Conservation (phyloP, 371 early-diverging fungal genomes). For the Blyttiomyces sp. region DNA sequence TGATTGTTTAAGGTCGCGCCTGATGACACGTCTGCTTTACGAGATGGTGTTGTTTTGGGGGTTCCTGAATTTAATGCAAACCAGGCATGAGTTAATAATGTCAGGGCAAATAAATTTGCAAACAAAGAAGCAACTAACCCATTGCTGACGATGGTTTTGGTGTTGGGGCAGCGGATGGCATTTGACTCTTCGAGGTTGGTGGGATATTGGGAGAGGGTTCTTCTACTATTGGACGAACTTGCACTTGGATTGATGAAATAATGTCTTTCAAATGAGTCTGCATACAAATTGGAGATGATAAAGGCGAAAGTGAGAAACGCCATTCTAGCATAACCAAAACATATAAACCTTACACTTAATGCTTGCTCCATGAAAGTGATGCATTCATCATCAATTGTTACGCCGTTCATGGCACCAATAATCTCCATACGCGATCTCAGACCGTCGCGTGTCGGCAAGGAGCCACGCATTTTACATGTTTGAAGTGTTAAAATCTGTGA, state of each 20-base stretch:
- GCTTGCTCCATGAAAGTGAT: conserved; percentile 24
- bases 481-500: conserved; percentile 6
- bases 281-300: not conserved
- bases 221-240: conserved; percentile 9
- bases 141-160: not conserved
- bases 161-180: not conserved
- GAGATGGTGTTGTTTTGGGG: too few relatives aligned
- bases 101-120: too few relatives aligned
- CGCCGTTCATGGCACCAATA: conserved; percentile 15
- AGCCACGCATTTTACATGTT: conserved; percentile 9
- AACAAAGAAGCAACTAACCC: too few relatives aligned
- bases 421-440: conserved; percentile 19
- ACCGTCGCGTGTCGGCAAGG: conserved; percentile 13
- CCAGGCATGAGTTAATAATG: too few relatives aligned
- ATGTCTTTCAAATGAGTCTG: conserved; percentile 25
- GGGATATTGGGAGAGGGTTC: too few relatives aligned
- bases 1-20: too few relatives aligned
- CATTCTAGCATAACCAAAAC: not conserved
- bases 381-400: conserved; percentile 15
- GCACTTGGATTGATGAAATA: conserved; percentile 10
- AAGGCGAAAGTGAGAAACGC: not conserved
- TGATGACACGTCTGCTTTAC: too few relatives aligned
- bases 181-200: not conserved
- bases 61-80: too few relatives aligned
- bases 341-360: conserved; percentile 5